Evolutionary conservation across 1,139 yeast species (phyloP).

Genomic region (Zygosaccharomyces sapae): DNA sequence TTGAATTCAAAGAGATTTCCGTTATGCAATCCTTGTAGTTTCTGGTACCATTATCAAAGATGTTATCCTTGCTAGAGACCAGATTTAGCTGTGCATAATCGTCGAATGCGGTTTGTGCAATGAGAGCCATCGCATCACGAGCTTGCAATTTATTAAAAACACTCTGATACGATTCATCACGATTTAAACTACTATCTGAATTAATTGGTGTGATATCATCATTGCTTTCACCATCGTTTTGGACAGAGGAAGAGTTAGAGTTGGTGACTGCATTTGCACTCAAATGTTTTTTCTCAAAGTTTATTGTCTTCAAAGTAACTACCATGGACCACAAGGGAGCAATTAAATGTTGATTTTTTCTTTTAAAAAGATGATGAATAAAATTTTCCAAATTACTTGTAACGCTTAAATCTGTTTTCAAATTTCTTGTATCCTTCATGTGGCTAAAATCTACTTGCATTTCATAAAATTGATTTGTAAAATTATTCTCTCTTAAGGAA

Average conservation of each 20-base stretch:
- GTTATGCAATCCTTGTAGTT: conserved; percentile 44
- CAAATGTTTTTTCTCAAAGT: conserved; percentile 34
- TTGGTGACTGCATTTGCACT: conserved; percentile 13
- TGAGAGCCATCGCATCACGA: conserved; percentile 35
- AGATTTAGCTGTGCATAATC: conserved; percentile 37
- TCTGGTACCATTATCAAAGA: conserved; percentile 29
- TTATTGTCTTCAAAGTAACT: conserved; percentile 57
- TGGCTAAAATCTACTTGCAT: conserved; percentile 15
- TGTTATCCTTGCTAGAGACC: conserved; percentile 31
- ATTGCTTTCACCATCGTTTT: conserved; percentile 9
- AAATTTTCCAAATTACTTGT: conserved; percentile 33
- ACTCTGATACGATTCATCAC: conserved; percentile 31
- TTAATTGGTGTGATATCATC: conserved; percentile 37
- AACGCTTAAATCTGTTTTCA: conserved; percentile 23
- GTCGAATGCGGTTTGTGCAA: conserved; percentile 40
- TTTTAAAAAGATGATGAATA: conserved; percentile 29
- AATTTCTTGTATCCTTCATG: conserved; percentile 11
- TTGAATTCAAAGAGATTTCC: conserved; percentile 52
- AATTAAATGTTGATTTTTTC: conserved; percentile 26
- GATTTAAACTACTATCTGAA: conserved; percentile 40
- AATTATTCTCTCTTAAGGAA: conserved; percentile 9
- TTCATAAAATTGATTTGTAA: conserved; percentile 23
- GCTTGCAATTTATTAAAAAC: conserved; percentile 27
- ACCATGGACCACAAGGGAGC: conserved; percentile 64
- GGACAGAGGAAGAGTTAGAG: conserved; percentile 8